A percentile compares a stretch with the other conserved stretches of the same genome.
These are phyloP conservation scores for Emiliania huxleyi DNA, from an alignment of 78 protist species.

Conservation along the genomic window DNA sequence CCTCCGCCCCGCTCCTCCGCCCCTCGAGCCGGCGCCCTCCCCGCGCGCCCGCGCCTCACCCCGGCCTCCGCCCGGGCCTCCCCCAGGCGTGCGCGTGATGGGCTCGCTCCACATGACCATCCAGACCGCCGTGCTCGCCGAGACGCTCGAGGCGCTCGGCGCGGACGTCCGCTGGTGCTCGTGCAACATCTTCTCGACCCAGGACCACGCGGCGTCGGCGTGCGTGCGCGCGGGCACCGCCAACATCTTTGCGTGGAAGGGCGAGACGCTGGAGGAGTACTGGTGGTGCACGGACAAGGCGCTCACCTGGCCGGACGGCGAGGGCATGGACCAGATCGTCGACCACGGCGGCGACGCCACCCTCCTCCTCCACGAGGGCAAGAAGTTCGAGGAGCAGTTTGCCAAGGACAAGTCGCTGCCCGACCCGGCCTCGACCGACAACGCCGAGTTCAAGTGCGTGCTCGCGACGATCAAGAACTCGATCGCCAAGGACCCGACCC, in stretches of 20 bases:
- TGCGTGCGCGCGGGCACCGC: too few species aligned
- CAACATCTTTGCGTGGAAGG: too few species aligned
- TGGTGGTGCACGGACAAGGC: too few species aligned
- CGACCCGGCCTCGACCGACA: slow-evolving; percentile 55
- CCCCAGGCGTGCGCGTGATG: slow-evolving; percentile 90
- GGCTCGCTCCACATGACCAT: slow-evolving; percentile 99
- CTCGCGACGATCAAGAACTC: slow-evolving; percentile 17
- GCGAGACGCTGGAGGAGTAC: too few species aligned
- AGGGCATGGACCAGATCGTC: slow-evolving; percentile 85
- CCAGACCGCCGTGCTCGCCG: slow-evolving; percentile 98
- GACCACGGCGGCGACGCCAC: slow-evolving; percentile 99
- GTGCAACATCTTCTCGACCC: too few species aligned
- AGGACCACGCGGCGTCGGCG: too few species aligned
- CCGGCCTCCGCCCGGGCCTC: too few species aligned
- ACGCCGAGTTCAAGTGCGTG: slow-evolving; percentile 45
- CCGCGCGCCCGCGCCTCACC: too few species aligned
- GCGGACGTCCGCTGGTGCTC: slow-evolving; percentile 75
- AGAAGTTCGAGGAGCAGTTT: slow-evolving; percentile 63
- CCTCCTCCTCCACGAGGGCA: slow-evolving; percentile 92
- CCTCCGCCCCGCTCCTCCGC: too few species aligned
- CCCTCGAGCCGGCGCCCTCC: too few species aligned
- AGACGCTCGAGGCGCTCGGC: slow-evolving; percentile 98
- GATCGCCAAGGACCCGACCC: slow-evolving; percentile 58
- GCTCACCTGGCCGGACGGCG: too few species aligned
- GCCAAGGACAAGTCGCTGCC: slow-evolving; percentile 14